phyloP scores from a whole-genome alignment of 768 basidiomycete genomes.

The Boletus rufocinnamomeus region DNA sequence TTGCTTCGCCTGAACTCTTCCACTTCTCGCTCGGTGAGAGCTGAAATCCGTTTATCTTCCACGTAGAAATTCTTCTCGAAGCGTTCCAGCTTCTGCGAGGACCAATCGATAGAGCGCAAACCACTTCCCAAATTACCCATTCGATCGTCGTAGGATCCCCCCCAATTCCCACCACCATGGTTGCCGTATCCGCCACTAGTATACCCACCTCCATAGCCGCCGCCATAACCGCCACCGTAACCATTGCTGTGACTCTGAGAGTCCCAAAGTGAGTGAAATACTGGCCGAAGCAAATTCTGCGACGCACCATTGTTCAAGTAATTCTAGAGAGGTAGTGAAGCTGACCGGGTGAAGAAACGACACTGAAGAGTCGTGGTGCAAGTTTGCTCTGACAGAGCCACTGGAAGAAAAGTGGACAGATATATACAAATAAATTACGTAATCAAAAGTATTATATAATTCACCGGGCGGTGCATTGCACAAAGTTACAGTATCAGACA shows the following conservation, averaged over 20 bases:
- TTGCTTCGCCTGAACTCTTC: slow-evolving; percentile 82
- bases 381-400: slow-evolving; percentile 15
- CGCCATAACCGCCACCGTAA: slow-evolving; percentile 37
- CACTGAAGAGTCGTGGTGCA: slow-evolving; percentile 25
- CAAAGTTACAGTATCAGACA: too few relatives aligned
- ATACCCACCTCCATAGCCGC: slow-evolving; percentile 31
- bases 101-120: slow-evolving; percentile 87
- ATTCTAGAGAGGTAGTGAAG: slow-evolving; percentile 2
- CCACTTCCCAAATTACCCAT: slow-evolving; percentile 84
- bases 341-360: slow-evolving; percentile 2
- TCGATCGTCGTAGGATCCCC: slow-evolving; percentile 55
- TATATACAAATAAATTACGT: slow-evolving; percentile 12
- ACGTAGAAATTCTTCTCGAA: slow-evolving; percentile 99
- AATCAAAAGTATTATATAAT: slow-evolving; percentile 13
- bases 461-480: neutral
- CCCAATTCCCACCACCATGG: slow-evolving; percentile 36
- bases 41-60: slow-evolving; percentile 83
- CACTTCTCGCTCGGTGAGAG: slow-evolving; percentile 80
- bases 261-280: slow-evolving; percentile 1
- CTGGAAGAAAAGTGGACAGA: slow-evolving; percentile 18
- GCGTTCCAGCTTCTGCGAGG: slow-evolving; percentile 63
- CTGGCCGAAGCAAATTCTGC: neutral
- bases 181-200: slow-evolving; percentile 34
- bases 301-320: slow-evolving; percentile 24
- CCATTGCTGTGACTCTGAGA: slow-evolving; percentile 37